Percentiles rank a stretch among this genome's conserved stretches.
These are phyloP conservation scores for Rhododendron ferrugineum DNA, from an alignment of 148 eudicot genomes.

Conservation along the genomic window DNA sequence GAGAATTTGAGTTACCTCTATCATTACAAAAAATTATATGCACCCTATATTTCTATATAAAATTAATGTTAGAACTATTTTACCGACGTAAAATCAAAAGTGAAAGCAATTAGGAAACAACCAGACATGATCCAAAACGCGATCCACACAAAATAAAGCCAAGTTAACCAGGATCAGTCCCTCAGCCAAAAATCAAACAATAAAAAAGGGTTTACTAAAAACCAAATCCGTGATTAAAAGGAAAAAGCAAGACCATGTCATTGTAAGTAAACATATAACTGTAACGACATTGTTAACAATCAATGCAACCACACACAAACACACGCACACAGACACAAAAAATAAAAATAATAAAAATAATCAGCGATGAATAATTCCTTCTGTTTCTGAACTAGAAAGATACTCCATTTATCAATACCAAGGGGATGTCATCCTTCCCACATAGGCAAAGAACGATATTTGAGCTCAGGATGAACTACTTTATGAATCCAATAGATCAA, in stretches of 20 bases:
- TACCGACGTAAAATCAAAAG: neutral
- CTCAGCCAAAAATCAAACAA: neutral
- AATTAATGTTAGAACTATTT: neutral
- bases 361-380: neutral
- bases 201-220: neutral
- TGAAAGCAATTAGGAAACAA: neutral
- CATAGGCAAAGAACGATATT: neutral
- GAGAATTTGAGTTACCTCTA: neutral
- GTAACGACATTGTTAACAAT: neutral
- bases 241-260: neutral
- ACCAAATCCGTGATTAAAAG: neutral
- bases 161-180: neutral
- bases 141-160: neutral
- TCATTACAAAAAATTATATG: neutral
- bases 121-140: neutral
- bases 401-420: neutral
- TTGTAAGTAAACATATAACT: neutral
- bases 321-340: neutral
- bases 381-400: neutral
- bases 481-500: neutral
- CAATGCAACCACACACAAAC: neutral
- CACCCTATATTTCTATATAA: neutral
- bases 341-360: neutral
- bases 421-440: neutral
- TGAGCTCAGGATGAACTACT: neutral